Base-by-base conservation (phyloP, 208 protist species). In the Trypanosoma theileri region DNA sequence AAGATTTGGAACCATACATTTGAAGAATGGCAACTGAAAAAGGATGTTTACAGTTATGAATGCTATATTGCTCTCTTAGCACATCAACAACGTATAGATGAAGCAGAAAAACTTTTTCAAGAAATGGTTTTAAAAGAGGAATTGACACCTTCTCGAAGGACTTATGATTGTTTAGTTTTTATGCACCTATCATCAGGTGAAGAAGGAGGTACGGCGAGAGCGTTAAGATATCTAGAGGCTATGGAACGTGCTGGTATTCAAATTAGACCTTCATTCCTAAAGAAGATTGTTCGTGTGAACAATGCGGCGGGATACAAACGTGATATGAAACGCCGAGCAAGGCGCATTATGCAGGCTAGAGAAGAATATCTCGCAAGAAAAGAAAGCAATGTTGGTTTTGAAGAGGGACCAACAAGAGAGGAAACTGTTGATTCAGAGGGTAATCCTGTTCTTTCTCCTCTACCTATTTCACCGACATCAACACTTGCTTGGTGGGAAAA, bases 111-210 rank as follows among this genome's bases (percentile, higher is more conserved):
- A 66, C 60, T 91, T 17, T 96, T 96, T 59, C 91, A 96, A 78
- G 75, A 96, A 56, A 88, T 93, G 81, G 81, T 90, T 22, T 57
- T 96, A 48, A 82, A 91, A 59, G 78, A 93, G 42, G 81, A 92
- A 50, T 62, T 91, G 41, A 80, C 79, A 62, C 88, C 91, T 16
- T 91, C 75, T 41, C 75, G 88, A 42, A 80, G 91, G 51, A 94
- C 91, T 9, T 96, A 94, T 63, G 86, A 94, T 52, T 88, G 81
- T 45, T 75, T 96, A n/a, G 85, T 96, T 67, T 93, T 94, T 62
- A 96, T 96, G 91, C 91, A 96, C 69, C 77, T 96, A 17, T 88
- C 85, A 10, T 96, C 91, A 3, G 91, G 91, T 31, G 91, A 96
- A 66, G 91, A 96, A 69, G 91, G 91, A 69, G 91, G 88, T 4